Base-by-base conservation (phyloP, 2,329 filamentous ascomycete species). In the Diaporthe ilicicola region DNA sequence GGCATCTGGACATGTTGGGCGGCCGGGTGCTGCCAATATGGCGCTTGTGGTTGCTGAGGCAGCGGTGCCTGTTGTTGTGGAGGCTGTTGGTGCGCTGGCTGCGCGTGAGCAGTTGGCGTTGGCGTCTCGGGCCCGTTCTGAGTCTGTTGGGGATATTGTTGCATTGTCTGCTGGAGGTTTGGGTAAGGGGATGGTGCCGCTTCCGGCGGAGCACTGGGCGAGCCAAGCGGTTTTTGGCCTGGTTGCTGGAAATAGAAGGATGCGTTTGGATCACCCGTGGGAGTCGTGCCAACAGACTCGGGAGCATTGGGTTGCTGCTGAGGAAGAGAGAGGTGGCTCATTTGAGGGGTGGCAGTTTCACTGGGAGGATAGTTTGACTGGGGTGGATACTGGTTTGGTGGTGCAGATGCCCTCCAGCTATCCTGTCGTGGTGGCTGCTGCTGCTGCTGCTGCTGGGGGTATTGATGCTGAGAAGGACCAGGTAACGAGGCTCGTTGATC, bases 221-320 rank as follows among this genome's bases (percentile, higher is more conserved):
- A 78, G 15, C 74, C 78, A 78, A 77, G 80, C 51, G 77, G 81
- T 39, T 80, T 78, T 46, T 78, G 77, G 48, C 70, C 76, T 82
- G 80, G 70, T 81, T 79, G 74, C 81, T 85, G 75, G 32, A 88
- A 89, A 78, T 92, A 92, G 75, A 88, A 91, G 12, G 85, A 84
- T 13, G 86, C 83, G 71, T 84, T 88, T 1, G 88, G 84, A 71
- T 92, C 89, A 19, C 84, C 77, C 22, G 79, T 77, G 10, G 81
- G 79, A 4, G 82, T 79, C 17, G 77, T 75, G 12, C 77, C 77
- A 8, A 77, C 73, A 1, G 78, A 74, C 32, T 83, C 83, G 4
- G 78, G 76, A 12, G 74, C 51, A 15, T 78, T 79, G 13, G 78
- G 77, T 4, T 79, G 78, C 17, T 76, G 71, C 62, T 76, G 78